Conservation (phyloP, 2,329 filamentous ascomycete genomes). For the Fusarium albosuccineum region DNA sequence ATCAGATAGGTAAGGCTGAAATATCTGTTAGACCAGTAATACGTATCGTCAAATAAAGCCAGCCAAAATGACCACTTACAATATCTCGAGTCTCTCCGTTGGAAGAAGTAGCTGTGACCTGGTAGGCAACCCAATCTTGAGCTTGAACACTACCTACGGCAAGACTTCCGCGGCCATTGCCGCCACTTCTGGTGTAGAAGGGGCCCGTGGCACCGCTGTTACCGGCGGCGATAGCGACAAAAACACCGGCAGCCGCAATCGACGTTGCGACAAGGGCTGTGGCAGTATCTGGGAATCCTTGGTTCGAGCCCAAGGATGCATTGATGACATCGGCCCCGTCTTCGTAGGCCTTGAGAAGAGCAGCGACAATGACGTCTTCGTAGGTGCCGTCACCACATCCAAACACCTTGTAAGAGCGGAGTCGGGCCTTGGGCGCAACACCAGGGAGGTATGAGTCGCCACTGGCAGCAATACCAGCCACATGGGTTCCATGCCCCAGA, state of each 20-base stretch:
- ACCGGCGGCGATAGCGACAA: conserved; percentile 15
- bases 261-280: conserved; percentile 1
- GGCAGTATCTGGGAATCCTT: conserved; percentile 6
- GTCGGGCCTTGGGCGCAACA: conserved; percentile 15
- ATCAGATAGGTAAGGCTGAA: not conserved
- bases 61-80: not conserved
- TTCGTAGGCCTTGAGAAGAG: conserved; percentile 26
- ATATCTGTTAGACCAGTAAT: not conserved
- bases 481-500: conserved; percentile 28
- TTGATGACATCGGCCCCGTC: conserved; percentile 24
- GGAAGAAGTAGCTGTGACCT: conserved; percentile 12
- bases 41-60: not conserved
- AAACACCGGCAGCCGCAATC: conserved; percentile 6
- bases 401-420: conserved; percentile 30
- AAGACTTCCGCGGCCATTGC: conserved; percentile 9
- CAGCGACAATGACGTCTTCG: conserved; percentile 26
- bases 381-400: conserved; percentile 36
- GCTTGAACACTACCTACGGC: conserved; percentile 13
- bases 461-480: conserved; percentile 15
- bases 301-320: conserved; percentile 8
- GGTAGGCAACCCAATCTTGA: conserved; percentile 8
- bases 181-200: conserved; percentile 11
- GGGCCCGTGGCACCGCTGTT: conserved; percentile 13
- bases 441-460: conserved; percentile 3
- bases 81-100: conserved; percentile 12